A percentile compares a stretch with the other conserved stretches of the same genome.
Evolutionary conservation across 768 basidiomycete species (phyloP).

Genomic region (Termitomyces sp.): DNA sequence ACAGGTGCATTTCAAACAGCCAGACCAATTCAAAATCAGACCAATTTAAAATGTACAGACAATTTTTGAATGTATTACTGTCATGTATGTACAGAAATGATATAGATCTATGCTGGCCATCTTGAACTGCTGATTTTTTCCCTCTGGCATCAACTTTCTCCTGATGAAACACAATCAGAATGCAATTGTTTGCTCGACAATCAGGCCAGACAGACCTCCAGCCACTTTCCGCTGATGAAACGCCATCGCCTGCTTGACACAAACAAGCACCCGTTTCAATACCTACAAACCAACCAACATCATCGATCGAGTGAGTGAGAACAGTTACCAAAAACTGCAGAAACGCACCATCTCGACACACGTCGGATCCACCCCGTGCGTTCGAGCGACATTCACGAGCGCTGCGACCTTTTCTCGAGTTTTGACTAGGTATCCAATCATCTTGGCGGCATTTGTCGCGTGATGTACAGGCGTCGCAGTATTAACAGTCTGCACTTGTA

Average conservation of each 20-base stretch:
- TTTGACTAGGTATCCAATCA: conserved; percentile 77
- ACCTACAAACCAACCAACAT: conserved; percentile 36
- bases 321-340: too few relatives aligned
- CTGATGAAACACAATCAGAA: too few relatives aligned
- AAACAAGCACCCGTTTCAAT: conserved; percentile 69
- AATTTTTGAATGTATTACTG: too few relatives aligned
- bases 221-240: conserved; percentile 46
- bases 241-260: conserved; percentile 66
- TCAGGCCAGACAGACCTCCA: background rate
- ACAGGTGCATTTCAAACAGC: too few relatives aligned
- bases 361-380: conserved; percentile 55
- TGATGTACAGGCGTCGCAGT: conserved; percentile 62
- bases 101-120: too few relatives aligned
- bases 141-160: too few relatives aligned
- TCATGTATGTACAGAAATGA: too few relatives aligned
- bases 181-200: too few relatives aligned
- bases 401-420: conserved; percentile 81
- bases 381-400: conserved; percentile 58
- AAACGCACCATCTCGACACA: conserved; percentile 59
- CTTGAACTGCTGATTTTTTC: too few relatives aligned
- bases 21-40: too few relatives aligned
- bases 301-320: too few relatives aligned
- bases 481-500: conserved; percentile 45
- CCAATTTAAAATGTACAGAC: too few relatives aligned
- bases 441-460: conserved; percentile 75